phyloP scores from a whole-genome alignment of 768 basidiomycete species.

The Melanogaster broomeanus region DNA sequence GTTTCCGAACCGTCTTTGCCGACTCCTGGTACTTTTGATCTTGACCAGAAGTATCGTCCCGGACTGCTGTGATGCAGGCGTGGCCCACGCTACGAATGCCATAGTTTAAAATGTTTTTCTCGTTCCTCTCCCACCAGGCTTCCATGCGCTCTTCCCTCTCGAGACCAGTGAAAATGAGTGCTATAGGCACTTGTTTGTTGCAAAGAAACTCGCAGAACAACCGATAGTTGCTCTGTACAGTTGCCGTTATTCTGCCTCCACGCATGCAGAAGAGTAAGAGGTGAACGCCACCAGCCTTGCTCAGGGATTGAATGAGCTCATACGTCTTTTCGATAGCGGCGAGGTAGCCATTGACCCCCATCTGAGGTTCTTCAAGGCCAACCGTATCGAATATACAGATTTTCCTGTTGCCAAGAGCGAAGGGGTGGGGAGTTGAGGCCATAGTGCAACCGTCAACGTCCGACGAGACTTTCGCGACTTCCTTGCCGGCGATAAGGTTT shows the following conservation, averaged over 20 bases:
- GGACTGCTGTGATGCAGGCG: slow-evolving; percentile 32
- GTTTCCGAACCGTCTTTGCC: slow-evolving; percentile 14
- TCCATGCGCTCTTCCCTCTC: slow-evolving; percentile 36
- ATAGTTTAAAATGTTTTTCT: slow-evolving; percentile 17
- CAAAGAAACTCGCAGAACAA: slow-evolving; percentile 44
- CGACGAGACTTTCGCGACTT: slow-evolving; percentile 26
- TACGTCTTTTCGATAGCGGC: slow-evolving; percentile 31
- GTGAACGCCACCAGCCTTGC: slow-evolving; percentile 35
- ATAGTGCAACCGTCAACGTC: slow-evolving; percentile 39
- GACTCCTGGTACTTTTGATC: slow-evolving; percentile 25
- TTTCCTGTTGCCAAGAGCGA: slow-evolving; percentile 17
- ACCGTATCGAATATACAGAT: slow-evolving; percentile 35
- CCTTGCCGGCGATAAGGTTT: slow-evolving; percentile 29
- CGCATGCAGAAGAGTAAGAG: slow-evolving; percentile 46
- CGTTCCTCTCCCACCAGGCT: slow-evolving; percentile 36
- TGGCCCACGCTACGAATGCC: slow-evolving; percentile 31
- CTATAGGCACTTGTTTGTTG: slow-evolving; percentile 35
- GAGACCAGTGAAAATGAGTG: slow-evolving; percentile 43
- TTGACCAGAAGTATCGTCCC: slow-evolving; percentile 20
- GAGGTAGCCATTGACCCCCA: slow-evolving; percentile 29
- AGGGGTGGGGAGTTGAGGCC: slow-evolving; percentile 25
- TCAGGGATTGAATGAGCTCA: slow-evolving; percentile 34
- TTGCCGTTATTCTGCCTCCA: slow-evolving; percentile 38
- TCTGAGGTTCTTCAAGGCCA: slow-evolving; percentile 35
- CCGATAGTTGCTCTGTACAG: slow-evolving; percentile 39